Percentiles rank a stretch among this genome's conserved stretches.
Conservation (phyloP, 345 rosid species). For the Rhodamnia rubescens region DNA sequence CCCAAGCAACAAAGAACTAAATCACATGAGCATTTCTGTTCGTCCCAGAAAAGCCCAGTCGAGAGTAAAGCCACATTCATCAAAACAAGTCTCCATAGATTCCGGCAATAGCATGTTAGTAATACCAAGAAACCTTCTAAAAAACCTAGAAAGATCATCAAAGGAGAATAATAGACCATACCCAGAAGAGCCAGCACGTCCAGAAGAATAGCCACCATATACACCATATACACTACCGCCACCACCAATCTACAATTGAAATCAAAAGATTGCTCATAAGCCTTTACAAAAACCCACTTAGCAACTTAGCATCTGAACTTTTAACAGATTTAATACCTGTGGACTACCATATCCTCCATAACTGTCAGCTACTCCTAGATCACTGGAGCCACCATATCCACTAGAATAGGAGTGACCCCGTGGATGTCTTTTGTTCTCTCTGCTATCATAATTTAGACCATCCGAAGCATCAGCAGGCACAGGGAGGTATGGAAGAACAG, state of each 20-base stretch:
- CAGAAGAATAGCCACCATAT: slow-evolving; percentile 80
- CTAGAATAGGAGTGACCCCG: slow-evolving; percentile 69
- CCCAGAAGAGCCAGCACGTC: slow-evolving; percentile 73
- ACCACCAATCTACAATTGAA: slow-evolving; percentile 49
- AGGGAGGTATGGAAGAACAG: slow-evolving; percentile 83
- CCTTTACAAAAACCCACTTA: not conserved
- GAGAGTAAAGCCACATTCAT: not conserved
- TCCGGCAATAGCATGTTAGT: not conserved
- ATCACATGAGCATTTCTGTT: not conserved
- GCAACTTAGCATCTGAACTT: not conserved
- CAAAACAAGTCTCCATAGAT: not conserved
- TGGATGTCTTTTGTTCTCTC: slow-evolving; percentile 70
- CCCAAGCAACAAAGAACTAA: not conserved
- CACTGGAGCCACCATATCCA: slow-evolving; percentile 60
- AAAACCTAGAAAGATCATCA: not conserved
- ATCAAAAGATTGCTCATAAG: not conserved
- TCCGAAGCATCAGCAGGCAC: slow-evolving; percentile 60
- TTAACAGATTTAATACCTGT: slow-evolving; percentile 27
- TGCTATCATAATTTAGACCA: slow-evolving; percentile 38
- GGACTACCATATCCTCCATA: slow-evolving; percentile 74
- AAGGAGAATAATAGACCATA: slow-evolving; percentile 22
- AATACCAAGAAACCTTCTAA: slow-evolving; percentile 1
- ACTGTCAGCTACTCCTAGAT: slow-evolving; percentile 35
- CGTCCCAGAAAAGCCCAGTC: not conserved
- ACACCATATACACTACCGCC: slow-evolving; percentile 72